Evolutionary conservation across 345 rosid species (phyloP).

Genomic region (sweet orange (Citrus sinensis)): DVS_A1.0 CM039167.1:1895501-1896000

Average conservation of each 20-base stretch:
- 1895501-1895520: neutral
- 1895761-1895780: slow-evolving; percentile 5
- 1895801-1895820: neutral
- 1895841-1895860: slow-evolving; percentile 8
- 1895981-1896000: too few relatives aligned
- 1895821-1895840: neutral
- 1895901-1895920: neutral
- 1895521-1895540: neutral
- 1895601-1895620: neutral
- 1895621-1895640: neutral
- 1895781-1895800: neutral
- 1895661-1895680: neutral
- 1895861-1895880: slow-evolving; percentile 47
- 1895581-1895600: neutral
- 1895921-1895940: too few relatives aligned
- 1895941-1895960: too few relatives aligned
- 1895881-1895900: slow-evolving; percentile 33
- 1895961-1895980: too few relatives aligned
- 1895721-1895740: neutral
- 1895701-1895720: neutral
- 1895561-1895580: neutral
- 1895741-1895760: neutral
- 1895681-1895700: neutral
- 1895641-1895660: too few relatives aligned
- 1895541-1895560: neutral